Evolutionary conservation across 2,329 filamentous ascomycete genomes (phyloP).

Genomic region (Tolypocladium inflatum): DNA sequence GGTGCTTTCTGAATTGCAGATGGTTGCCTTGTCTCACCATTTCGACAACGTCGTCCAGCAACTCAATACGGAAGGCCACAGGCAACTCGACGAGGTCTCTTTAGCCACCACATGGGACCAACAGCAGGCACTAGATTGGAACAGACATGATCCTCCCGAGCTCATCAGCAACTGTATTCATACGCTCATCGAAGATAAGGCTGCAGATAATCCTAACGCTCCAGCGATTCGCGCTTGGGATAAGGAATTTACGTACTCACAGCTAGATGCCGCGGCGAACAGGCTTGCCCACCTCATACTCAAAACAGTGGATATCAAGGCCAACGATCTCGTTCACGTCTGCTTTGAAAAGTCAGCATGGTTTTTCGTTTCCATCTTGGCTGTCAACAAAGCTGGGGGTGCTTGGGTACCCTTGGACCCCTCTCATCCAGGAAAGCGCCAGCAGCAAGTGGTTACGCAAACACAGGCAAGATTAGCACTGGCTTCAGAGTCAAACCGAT

Average conservation of each 20-base stretch:
- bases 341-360: conserved; percentile 28
- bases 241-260: conserved; percentile 28
- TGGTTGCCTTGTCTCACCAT: too few species aligned
- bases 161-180: too few species aligned
- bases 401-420: conserved; percentile 23
- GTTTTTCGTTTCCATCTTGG: conserved; percentile 21
- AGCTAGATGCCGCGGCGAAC: conserved; percentile 27
- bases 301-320: conserved; percentile 2
- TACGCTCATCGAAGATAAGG: too few species aligned
- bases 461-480: background rate
- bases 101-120: too few species aligned
- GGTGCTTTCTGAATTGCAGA: too few species aligned
- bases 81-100: too few species aligned
- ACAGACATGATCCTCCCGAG: too few species aligned
- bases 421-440: conserved; percentile 20
- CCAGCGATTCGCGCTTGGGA: conserved; percentile 17
- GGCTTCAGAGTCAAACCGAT: background rate
- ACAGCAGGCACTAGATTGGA: too few species aligned
- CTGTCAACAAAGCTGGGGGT: conserved; percentile 23
- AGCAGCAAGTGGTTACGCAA: conserved; percentile 5
- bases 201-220: too few species aligned
- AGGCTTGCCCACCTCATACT: too few species aligned
- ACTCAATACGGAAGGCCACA: too few species aligned
- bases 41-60: too few species aligned
- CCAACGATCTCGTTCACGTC: conserved; percentile 22